phyloP scores from a whole-genome alignment of 345 rosid species.

The Eutrema japonicum region DNA sequence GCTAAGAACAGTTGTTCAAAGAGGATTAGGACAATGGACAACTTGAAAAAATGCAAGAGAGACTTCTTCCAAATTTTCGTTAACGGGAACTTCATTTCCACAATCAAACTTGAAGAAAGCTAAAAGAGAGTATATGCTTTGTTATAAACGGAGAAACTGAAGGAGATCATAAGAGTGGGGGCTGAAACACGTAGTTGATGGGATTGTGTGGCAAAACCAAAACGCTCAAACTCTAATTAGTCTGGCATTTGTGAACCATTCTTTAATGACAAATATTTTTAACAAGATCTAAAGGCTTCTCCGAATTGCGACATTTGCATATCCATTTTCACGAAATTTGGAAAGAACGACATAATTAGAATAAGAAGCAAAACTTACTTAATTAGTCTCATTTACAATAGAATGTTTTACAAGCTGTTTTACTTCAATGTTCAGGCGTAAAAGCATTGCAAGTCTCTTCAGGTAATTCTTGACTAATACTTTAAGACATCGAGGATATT shows the following conservation, averaged over 20 bases:
- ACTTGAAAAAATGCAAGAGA: background rate
- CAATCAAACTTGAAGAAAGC: background rate
- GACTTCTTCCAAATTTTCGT: background rate
- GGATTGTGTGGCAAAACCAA: background rate
- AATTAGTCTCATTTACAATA: too few species aligned
- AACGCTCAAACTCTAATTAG: background rate
- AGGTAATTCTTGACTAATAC: too few species aligned
- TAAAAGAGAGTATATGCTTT: background rate
- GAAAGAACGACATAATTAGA: background rate
- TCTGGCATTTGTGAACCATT: background rate
- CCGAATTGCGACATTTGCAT: too few species aligned
- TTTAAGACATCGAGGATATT: too few species aligned
- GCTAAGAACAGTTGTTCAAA: background rate
- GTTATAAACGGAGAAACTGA: background rate
- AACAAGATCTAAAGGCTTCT: too few species aligned
- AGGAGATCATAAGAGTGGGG: background rate
- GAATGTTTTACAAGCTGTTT: background rate
- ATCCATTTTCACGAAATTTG: background rate
- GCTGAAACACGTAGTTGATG: background rate
- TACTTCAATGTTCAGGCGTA: too few species aligned
- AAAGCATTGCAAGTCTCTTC: too few species aligned
- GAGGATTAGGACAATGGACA: constrained; percentile 10
- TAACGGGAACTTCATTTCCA: background rate
- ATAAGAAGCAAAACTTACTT: background rate
- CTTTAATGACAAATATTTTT: too few species aligned